Conservation (phyloP, 306 rosid genomes). For the Ochetophila trinervis region DNA sequence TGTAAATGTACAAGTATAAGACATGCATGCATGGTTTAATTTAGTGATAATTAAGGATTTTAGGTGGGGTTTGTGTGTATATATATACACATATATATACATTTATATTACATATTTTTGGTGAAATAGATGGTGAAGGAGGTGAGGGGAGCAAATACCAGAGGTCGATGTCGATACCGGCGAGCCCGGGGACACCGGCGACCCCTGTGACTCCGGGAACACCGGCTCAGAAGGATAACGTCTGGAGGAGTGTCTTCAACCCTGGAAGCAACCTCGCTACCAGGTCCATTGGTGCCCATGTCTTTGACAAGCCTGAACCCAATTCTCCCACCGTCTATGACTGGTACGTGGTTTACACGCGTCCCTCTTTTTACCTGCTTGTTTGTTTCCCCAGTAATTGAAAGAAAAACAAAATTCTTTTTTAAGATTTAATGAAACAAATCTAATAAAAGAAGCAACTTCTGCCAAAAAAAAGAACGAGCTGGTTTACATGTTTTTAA, state of each 20-base stretch:
- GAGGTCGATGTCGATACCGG: constrained; percentile 44
- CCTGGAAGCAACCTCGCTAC: constrained; percentile 92
- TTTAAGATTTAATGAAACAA: too few relatives aligned
- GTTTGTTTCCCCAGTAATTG: too few relatives aligned
- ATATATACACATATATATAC: neutral
- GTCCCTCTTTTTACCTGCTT: too few relatives aligned
- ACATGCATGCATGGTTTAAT: too few relatives aligned
- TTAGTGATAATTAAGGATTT: too few relatives aligned
- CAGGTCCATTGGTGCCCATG: constrained; percentile 47
- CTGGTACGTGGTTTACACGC: constrained; percentile 42
- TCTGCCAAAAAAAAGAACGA: too few relatives aligned
- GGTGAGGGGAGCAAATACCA: constrained; percentile 36
- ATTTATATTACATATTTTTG: neutral
- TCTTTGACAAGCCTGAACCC: constrained; percentile 81
- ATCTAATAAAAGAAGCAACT: neutral
- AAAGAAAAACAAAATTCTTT: too few relatives aligned
- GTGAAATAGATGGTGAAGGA: constrained; percentile 26
- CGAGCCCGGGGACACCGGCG: constrained; percentile 43
- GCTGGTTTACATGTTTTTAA: too few relatives aligned
- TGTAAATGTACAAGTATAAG: neutral
- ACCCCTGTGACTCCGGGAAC: constrained; percentile 66
- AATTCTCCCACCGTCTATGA: constrained; percentile 92
- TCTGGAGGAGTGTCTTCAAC: constrained; percentile 97
- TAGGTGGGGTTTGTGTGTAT: too few relatives aligned
- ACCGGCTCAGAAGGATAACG: constrained; percentile 68